Evolutionary conservation across 805 yeast genomes (phyloP), one percentile per base, ranked within the genome.

Genomic region (Metschnikowia picachoensis): DNA sequence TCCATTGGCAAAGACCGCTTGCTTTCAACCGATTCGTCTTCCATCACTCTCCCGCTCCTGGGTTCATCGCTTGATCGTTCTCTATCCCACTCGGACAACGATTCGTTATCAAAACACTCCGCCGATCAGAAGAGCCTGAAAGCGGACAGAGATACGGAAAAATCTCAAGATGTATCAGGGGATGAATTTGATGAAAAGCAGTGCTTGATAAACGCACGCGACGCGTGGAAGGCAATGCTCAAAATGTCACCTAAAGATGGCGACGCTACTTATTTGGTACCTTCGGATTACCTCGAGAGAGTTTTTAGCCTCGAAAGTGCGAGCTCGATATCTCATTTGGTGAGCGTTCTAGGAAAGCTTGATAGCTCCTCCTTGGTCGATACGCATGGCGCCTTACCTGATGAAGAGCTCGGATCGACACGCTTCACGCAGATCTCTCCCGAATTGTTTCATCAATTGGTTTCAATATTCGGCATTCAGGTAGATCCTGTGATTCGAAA

Each of bases 391-490:
- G 62, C 72, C 31, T 69, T 80, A 48, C 66, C 70, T 31, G 55
- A 53, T 13, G 62, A 53, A 27, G 42, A 39, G 11, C 30, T 43
- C 13, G 62, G 57, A 35, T 53, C 62, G 1, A 56, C 49, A 27
- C 52, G 55, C n/a, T 50, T 60, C 12, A 47, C 51, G 36, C 56
- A 53, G 34, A 62, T 83, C 0, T 65, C 78, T 0, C 74, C 74
- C 7, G 61, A 65, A 5, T 68, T 76, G 2, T 83, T 78, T 52
- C 56, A 67, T 3, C 57, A 67, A 47, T 60, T 84, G 9, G 61
- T 59, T 1, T 66, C 69, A 30, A 78, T 85, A 82, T 83, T 81
- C 60, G 86, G 85, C 0, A 41, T 77, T 17, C 57, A 62, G 1
- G 72, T 73, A 0, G 59, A 49, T 8, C 71, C 74, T 1, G 65